A percentile compares a stretch with the other conserved stretches of the same genome.
phyloP scores from a whole-genome alignment of 768 basidiomycete species.

The Baorangia bicolor region DNA sequence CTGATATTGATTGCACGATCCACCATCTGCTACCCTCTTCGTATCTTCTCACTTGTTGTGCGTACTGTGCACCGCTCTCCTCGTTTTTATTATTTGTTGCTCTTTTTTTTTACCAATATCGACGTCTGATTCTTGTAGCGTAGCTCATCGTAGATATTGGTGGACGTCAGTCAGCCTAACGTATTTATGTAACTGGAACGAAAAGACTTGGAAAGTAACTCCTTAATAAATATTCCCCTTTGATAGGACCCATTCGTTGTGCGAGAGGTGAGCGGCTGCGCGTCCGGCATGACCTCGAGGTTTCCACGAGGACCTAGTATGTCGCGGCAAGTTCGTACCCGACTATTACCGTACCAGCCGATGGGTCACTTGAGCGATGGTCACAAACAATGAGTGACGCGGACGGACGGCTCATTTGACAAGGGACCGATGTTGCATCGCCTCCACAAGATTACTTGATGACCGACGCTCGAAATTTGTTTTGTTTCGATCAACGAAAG shows the following conservation, averaged over 20 bases:
- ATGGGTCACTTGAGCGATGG: not conserved
- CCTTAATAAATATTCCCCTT: conserved; percentile 15
- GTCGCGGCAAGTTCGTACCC: not conserved
- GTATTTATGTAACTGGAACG: conserved; percentile 32
- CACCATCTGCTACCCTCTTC: not conserved
- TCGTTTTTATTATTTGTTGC: not conserved
- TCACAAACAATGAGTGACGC: no score
- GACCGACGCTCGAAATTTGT: no score
- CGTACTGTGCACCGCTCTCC: not conserved
- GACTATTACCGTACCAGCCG: not conserved
- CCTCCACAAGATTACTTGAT: no score
- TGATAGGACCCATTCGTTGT: not conserved
- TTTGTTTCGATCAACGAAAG: no score
- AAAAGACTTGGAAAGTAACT: conserved; percentile 9
- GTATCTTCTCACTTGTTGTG: not conserved
- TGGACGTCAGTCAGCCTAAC: conserved; percentile 18
- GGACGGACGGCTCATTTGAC: no score
- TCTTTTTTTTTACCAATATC: no score
- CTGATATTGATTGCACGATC: conserved; percentile 27
- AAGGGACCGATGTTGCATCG: no score
- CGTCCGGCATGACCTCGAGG: conserved; percentile 11
- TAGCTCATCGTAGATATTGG: conserved; percentile 29
- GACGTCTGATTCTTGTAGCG: not conserved
- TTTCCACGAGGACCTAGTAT: conserved; percentile 6
- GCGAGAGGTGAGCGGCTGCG: not conserved